A percentile compares a stretch with the other conserved stretches of the same genome.
phyloP scores from a whole-genome alignment of 441 rosid species.

The Melastoma candidum region DNA sequence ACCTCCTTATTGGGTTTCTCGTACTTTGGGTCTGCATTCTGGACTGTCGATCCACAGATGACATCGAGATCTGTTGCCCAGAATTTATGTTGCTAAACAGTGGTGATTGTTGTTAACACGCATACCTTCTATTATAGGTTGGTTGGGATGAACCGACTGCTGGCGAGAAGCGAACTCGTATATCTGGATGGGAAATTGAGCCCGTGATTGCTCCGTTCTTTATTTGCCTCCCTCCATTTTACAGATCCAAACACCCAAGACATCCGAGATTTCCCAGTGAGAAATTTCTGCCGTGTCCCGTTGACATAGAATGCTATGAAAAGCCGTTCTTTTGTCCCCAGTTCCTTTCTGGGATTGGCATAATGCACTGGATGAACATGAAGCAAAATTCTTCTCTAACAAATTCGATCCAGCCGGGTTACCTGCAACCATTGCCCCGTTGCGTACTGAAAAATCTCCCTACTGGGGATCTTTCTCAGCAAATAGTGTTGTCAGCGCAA shows the following conservation, averaged over 20 bases:
- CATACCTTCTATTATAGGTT: constrained; percentile 37
- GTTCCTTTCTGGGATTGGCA: constrained; percentile 41
- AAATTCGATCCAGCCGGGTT: constrained; percentile 44
- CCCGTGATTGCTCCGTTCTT: constrained; percentile 90
- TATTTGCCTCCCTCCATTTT: constrained; percentile 87
- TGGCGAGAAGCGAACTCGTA: constrained; percentile 75
- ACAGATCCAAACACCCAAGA: constrained; percentile 67
- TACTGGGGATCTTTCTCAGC: constrained; percentile 44
- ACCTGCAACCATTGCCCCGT: constrained; percentile 35
- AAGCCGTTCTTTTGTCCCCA: constrained; percentile 13
- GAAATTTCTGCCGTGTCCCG: neutral
- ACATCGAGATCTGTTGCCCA: too few species aligned
- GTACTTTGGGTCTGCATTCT: too few species aligned
- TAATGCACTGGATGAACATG: constrained; percentile 71
- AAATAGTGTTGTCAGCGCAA: constrained; percentile 35
- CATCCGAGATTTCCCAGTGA: constrained; percentile 81
- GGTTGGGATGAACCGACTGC: constrained; percentile 99
- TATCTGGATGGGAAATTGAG: constrained; percentile 94
- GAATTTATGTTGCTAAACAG: too few species aligned
- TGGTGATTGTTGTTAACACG: neutral
- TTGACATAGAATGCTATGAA: neutral
- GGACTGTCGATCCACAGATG: too few species aligned
- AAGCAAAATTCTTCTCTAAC: constrained; percentile 41
- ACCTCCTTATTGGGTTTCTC: too few species aligned
- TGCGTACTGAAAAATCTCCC: constrained; percentile 37